These are phyloP conservation scores for Chondrus crispus DNA, from an alignment of 23 red algal species.

Conservation along the genomic window DNA sequence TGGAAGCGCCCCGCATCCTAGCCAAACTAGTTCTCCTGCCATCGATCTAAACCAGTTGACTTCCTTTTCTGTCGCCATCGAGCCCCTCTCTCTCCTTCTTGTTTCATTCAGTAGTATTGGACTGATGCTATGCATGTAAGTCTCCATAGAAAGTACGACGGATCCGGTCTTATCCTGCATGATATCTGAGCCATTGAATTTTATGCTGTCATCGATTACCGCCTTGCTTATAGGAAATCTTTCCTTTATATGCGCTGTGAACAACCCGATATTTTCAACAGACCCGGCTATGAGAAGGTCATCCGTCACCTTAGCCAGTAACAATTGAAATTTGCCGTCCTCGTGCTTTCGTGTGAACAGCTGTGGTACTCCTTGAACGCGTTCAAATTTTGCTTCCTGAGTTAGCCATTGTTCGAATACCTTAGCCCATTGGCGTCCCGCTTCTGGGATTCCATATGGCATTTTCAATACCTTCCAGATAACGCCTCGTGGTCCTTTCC, in stretches of 20 bases:
- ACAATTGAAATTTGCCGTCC: background rate
- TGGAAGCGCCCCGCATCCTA: background rate
- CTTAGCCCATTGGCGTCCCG: background rate
- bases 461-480: slow-evolving; percentile 30
- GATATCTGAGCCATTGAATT: background rate
- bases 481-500: background rate
- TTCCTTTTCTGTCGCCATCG: background rate
- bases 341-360: background rate
- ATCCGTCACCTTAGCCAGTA: background rate
- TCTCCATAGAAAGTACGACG: background rate
- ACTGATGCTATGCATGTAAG: background rate
- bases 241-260: background rate
- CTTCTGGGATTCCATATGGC: background rate
- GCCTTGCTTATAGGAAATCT: background rate
- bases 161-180: background rate
- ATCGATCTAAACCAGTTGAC: background rate
- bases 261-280: background rate
- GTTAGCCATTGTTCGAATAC: background rate
- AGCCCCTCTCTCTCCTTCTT: background rate
- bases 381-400: background rate
- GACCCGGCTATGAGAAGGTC: slow-evolving; percentile 2
- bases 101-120: background rate
- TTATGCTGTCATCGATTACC: background rate
- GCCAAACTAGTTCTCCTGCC: slow-evolving; percentile 30
- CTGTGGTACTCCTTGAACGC: background rate